Evolutionary conservation across 495 filamentous ascomycete species (phyloP).

Genomic region (Xylaria nigripes): DNA sequence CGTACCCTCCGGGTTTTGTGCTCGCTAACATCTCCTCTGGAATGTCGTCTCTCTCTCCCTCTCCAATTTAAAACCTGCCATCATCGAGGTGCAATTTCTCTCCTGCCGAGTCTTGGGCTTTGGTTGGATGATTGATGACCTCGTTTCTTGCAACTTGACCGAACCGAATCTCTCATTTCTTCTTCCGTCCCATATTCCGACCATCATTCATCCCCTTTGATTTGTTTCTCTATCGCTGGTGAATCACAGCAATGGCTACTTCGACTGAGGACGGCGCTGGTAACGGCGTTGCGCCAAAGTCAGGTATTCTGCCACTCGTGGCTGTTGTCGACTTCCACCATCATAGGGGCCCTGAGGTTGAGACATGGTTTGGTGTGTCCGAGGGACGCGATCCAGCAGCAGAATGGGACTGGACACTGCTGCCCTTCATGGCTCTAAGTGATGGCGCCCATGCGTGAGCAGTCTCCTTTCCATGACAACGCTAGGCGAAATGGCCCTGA

Average conservation of each 20-base stretch:
- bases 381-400: conserved; percentile 70
- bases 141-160: not conserved
- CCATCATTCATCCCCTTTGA: not conserved
- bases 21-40: not conserved
- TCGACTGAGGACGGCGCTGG: conserved; percentile 6
- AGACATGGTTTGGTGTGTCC: conserved; percentile 75
- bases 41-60: not conserved
- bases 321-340: conserved; percentile 96
- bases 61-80: conserved; percentile 1
- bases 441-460: conserved; percentile 91
- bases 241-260: conserved; percentile 16
- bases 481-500: not conserved
- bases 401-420: conserved; percentile 84
- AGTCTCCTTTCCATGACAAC: not conserved
- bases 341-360: conserved; percentile 90
- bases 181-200: not conserved
- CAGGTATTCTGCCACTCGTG: conserved; percentile 55
- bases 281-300: not conserved
- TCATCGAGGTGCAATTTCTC: not conserved
- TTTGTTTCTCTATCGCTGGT: not conserved
- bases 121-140: not conserved
- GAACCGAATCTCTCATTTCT: not conserved
- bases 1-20: not conserved
- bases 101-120: not conserved
- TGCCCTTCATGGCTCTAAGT: conserved; percentile 96